Evolutionary conservation across 2,329 filamentous ascomycete species (phyloP).

Genomic region (Cordyceps farinosa): DNA sequence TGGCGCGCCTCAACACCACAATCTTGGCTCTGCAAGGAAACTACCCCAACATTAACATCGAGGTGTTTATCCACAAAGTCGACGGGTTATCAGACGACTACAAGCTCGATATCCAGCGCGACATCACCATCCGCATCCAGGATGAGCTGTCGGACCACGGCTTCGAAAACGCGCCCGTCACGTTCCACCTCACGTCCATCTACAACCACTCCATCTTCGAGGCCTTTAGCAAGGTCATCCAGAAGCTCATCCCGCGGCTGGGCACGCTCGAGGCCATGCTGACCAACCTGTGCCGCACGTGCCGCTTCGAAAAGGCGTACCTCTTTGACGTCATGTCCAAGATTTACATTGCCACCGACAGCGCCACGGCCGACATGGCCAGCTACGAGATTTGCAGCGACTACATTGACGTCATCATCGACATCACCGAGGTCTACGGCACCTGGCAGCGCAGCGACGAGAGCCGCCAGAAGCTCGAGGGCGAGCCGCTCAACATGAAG

Average conservation of each 20-base stretch:
- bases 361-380: conserved; percentile 85
- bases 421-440: conserved; percentile 93
- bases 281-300: conserved; percentile 89
- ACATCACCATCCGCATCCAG: conserved; percentile 93
- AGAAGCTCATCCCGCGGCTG: conserved; percentile 91
- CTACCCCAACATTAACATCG: conserved; percentile 92
- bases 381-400: conserved; percentile 98
- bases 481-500: conserved; percentile 56
- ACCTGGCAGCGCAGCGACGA: conserved; percentile 59
- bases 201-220: conserved; percentile 99
- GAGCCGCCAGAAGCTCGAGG: conserved; percentile 55
- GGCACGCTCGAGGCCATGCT: conserved; percentile 91
- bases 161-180: conserved; percentile 88
- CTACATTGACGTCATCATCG: conserved; percentile 97
- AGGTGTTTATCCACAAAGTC: conserved; percentile 98
- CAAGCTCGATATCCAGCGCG: conserved; percentile 90
- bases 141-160: conserved; percentile 93
- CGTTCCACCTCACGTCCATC: conserved; percentile 94
- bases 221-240: conserved; percentile 96
- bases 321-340: conserved; percentile 97
- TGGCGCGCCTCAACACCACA: conserved; percentile 79
- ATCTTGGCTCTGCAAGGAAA: conserved; percentile 84
- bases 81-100: conserved; percentile 97
- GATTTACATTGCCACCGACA: conserved; percentile 97
- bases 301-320: conserved; percentile 96